Base-by-base conservation (phyloP, 768 basidiomycete genomes). In the Lentinula sp. region DNA sequence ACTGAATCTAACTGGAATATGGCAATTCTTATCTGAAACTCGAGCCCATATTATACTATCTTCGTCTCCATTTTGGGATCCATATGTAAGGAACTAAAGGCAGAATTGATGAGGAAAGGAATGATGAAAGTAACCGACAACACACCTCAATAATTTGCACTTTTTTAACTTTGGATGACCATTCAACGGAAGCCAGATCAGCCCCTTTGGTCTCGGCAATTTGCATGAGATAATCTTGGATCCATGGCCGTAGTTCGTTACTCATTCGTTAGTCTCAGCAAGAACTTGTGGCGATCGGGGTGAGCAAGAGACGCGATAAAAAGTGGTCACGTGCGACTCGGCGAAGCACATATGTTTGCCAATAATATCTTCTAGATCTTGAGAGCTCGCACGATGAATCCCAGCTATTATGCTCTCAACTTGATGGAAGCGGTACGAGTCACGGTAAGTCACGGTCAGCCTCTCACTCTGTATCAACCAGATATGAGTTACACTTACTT, bases 81-180 rank as follows among this genome's bases (percentile, higher is more conserved):
- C 43, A 34, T 42, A 48, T 23, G 57, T 58, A 48, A 60, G 35
- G 43, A 60, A 51, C 59, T 60, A 31, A 5, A 18, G 37, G 42
- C n/a, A 11, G 21, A 18, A 32, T 28, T 16, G 16, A 18, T 4
- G 7, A 35, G 18, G n/a, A 10, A 35, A 50, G 13, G 28, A 15
- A 18, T 15, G 10, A 21, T 11, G 48, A 40, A 31, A 37, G 2
- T 31, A 42, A 59, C 6, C 49, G 18, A 18, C 37, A 16, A 56
- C 55, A 43, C 31, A 52, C 59, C 28, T 60, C 46, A 7, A 60
- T 52, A 18, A 60, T 40, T 34, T 60, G 59, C 9, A 37, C 59
- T 42, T 50, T 60, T 32, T 39, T 46, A 7, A 13, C 37, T n/a
- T 40, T 50, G 8, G 50, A 23, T 3, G 49, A 59, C 49, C 48